Evolutionary conservation across 768 basidiomycete species (phyloP), one percentile per base, ranked within the genome.

Genomic region (Podaxis sp.): DNA sequence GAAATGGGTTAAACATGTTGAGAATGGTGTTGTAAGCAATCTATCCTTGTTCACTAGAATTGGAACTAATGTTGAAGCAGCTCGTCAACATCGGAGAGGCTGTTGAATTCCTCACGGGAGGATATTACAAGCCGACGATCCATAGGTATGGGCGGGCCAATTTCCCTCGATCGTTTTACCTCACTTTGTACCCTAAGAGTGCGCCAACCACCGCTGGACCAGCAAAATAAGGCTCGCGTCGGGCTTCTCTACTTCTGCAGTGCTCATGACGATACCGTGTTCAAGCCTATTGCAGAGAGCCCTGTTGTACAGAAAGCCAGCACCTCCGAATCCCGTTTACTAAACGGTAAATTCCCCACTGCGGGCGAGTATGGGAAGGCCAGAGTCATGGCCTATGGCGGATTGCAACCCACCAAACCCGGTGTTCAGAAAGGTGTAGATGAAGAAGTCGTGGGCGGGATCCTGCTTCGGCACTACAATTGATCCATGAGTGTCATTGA

Each of bases 201-300:
- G 24, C 72, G 78, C 46, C 82, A 82, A 64, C 83, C 82, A 2
- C 83, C 83, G 2, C 54, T 61, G 0, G 81, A 82, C 65, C 83
- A 85, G 64, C 76, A 72, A 11, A 72, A 70, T 28, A 71, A 72
- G 50, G 69, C 77, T 10, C 79, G 83, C n/a, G 72, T 84, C 1
- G 81, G 83, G 8, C 73, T 76, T 4, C 81, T 81, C 68, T 82
- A 81, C 66, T 83, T 85, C 64, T 69, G 69, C n/a, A 70, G 79
- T 64, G 67, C 78, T 4, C 73, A 83, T 66, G 82, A 84, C 66
- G 69, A 78, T 28, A 74, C 78, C n/a, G 72, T 69, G 46, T 73
- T 83, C n/a, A 64, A 67, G 2, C 81, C 83, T 3, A 65, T 77
- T 24, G 63, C 61, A 3, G 74, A 79, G 15, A 82, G 82, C 62